Base-by-base conservation (phyloP, 371 early-diverging fungal species). In the Rhizomucor pusillus region DNA sequence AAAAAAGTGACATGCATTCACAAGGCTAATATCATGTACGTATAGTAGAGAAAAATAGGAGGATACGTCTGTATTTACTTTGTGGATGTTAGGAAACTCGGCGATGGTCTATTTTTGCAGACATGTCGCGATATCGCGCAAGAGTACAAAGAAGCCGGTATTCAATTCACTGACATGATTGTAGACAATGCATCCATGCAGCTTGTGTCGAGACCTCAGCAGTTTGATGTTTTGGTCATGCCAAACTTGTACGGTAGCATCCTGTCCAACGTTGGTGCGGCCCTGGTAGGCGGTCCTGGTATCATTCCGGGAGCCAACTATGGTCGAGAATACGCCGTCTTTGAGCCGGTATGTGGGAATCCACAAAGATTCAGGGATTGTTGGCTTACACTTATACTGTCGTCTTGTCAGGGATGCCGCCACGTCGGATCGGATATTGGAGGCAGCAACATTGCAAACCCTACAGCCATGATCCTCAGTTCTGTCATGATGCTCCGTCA, bases 151-250 rank as follows among this genome's bases (percentile, higher is more conserved):
- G 70, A 77, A 62, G 82, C 84, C 43, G 92, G 92, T 40, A 91
- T 98, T 71, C 74, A 87, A 75, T 90, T 92, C 67, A 85, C 92
- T 59, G 96, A 96, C 73, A 96, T 98, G 97, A 97, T 98, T 76
- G 97, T 98, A 59, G 98, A 98, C 77, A 97, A 97, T 81, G 89
- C 95, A 46, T 89, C 97, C 50, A 98, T 98, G 98, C 98, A 98
- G 79, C 86, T 98, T 23, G 97, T 96, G 20, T 88, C 93, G 62
- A 90, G 85, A 71, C 98, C 98, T 53, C 89, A 89, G 68, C 97
- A 97, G 75, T 98, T 98, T 59, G 97, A 97, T 73, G 97, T 98
- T 37, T 89, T 98, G 82, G 97, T 98, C 49, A 91, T 92, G 84
- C 95, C 96, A 52, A 98, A 98, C 85, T 83, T 98, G 76, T 98